Evolutionary conservation across 805 yeast genomes (phyloP).

Genomic region (Millerago galiae): DNA sequence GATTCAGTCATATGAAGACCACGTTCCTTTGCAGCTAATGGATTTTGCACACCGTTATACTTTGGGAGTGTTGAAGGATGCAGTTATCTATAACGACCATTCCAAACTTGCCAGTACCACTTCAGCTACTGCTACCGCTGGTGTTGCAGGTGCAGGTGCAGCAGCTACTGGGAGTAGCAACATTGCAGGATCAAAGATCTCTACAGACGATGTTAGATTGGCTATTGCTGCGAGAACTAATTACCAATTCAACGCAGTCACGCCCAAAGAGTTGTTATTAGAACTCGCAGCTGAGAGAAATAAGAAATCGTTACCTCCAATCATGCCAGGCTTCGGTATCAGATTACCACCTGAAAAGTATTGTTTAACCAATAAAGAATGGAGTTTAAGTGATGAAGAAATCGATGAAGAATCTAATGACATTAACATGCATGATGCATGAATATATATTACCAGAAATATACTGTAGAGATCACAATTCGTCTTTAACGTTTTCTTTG

Average conservation of each 20-base stretch:
- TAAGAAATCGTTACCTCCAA: conserved; percentile 83
- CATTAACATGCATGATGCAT: conserved; percentile 2
- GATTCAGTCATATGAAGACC: conserved; percentile 87
- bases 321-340: conserved; percentile 86
- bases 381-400: conserved; percentile 54
- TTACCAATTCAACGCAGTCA: conserved; percentile 92
- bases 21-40: conserved; percentile 92
- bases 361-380: conserved; percentile 79
- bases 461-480: conserved; percentile 21
- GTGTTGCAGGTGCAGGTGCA: conserved; percentile 27
- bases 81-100: conserved; percentile 85
- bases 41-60: conserved; percentile 94
- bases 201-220: conserved; percentile 84
- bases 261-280: conserved; percentile 85
- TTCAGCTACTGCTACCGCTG: not conserved
- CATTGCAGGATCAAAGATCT: conserved; percentile 43
- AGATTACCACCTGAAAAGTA: conserved; percentile 97
- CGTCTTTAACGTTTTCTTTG: conserved; percentile 26
- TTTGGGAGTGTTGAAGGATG: conserved; percentile 79
- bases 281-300: conserved; percentile 92
- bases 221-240: conserved; percentile 94
- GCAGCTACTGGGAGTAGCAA: conserved; percentile 23
- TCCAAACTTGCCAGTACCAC: not conserved
- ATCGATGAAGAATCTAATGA: conserved; percentile 4
- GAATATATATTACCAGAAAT: not conserved